phyloP scores from a whole-genome alignment of 2,329 filamentous ascomycete genomes.

The Lachnum nothofagi region DNA sequence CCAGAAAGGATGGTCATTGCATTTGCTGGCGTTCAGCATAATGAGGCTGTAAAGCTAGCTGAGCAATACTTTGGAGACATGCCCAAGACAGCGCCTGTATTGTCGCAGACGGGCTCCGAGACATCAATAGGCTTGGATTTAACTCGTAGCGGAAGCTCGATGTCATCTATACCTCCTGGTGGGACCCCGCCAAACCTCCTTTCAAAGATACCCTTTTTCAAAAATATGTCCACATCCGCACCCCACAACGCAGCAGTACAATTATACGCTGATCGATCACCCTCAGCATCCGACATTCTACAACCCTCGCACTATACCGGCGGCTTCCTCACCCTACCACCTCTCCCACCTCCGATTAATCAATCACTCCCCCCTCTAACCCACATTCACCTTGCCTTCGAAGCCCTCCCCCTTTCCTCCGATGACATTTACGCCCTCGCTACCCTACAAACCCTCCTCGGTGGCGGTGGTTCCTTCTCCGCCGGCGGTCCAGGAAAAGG shows the following conservation, averaged over 20 bases:
- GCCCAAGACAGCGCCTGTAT: slow-evolving; percentile 48
- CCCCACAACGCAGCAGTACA: slow-evolving; percentile 55
- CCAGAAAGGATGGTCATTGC: slow-evolving; percentile 92
- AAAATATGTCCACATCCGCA: slow-evolving; percentile 76
- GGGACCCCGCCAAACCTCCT: slow-evolving; percentile 51
- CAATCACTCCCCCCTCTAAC: slow-evolving; percentile 76
- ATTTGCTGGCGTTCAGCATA: slow-evolving; percentile 85
- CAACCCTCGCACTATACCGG: slow-evolving; percentile 81
- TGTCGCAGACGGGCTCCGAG: slow-evolving; percentile 55
- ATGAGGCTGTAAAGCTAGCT: slow-evolving; percentile 70
- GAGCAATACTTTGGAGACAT: slow-evolving; percentile 91
- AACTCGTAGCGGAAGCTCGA: slow-evolving; percentile 34
- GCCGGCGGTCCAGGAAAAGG: slow-evolving; percentile 96
- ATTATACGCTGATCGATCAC: slow-evolving; percentile 38
- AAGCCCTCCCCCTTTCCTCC: slow-evolving; percentile 83
- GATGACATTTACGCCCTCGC: slow-evolving; percentile 95
- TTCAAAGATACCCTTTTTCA: slow-evolving; percentile 83
- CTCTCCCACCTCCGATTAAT: slow-evolving; percentile 71
- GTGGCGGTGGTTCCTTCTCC: slow-evolving; percentile 92
- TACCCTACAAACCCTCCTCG: slow-evolving; percentile 89
- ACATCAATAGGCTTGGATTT: slow-evolving; percentile 45
- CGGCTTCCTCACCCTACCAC: slow-evolving; percentile 81
- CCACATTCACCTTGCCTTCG: slow-evolving; percentile 92
- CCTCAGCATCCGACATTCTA: slow-evolving; percentile 51
- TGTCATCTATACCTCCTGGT: slow-evolving; percentile 35